These are phyloP conservation scores for Xerocomellus intermedius DNA, from an alignment of 768 basidiomycete genomes.

Conservation along the genomic window DNA sequence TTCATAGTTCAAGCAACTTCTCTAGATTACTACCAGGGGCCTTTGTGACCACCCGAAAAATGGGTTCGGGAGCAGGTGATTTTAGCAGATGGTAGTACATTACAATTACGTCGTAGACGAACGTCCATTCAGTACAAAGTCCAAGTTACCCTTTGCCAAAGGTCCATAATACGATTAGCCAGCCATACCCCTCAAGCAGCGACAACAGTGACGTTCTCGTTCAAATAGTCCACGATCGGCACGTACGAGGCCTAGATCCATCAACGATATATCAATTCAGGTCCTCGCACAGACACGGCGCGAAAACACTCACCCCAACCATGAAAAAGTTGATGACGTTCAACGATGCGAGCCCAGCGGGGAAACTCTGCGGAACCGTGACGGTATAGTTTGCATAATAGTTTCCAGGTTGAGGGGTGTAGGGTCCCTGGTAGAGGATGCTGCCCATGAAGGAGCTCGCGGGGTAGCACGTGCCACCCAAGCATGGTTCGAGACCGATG, in stretches of 20 bases:
- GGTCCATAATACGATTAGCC: background rate
- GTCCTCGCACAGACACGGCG: background rate
- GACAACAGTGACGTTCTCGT: constrained; percentile 17
- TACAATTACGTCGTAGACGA: background rate
- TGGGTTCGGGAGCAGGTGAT: too few species aligned
- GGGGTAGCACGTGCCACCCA: constrained; percentile 20
- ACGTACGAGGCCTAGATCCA: constrained; percentile 5
- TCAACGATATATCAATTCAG: background rate
- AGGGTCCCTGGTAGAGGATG: constrained; percentile 37
- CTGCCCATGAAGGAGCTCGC: constrained; percentile 27
- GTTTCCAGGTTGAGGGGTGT: constrained; percentile 18
- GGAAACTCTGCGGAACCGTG: constrained; percentile 24
- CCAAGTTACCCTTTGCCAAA: background rate
- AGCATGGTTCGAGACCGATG: constrained; percentile 32
- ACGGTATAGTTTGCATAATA: constrained; percentile 35
- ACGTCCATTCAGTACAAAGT: background rate
- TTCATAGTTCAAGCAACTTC: too few species aligned
- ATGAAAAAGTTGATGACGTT: constrained; percentile 38
- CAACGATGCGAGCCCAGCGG: constrained; percentile 34
- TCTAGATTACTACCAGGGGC: too few species aligned
- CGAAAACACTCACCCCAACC: constrained; percentile 37
- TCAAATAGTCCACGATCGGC: constrained; percentile 24
- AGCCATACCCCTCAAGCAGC: background rate
- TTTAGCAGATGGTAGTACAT: background rate
- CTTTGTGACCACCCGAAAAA: too few species aligned